Percentiles rank a stretch among this genome's conserved stretches.
Conservation (phyloP, 768 basidiomycete genomes). For the Panaeolus papilionaceus region DNA sequence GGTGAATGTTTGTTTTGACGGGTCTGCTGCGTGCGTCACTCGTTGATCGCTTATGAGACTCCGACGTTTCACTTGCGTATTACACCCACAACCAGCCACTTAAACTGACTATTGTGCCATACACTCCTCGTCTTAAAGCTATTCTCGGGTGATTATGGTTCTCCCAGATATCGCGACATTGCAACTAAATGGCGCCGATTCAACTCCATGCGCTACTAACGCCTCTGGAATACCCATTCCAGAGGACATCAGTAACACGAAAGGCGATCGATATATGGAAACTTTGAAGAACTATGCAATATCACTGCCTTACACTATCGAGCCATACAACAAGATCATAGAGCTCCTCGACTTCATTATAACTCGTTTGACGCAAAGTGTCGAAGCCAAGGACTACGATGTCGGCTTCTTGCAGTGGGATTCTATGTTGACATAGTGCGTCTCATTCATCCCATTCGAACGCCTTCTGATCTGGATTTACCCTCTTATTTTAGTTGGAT, state of each 20-base stretch:
- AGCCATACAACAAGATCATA: conserved; percentile 78
- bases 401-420: conserved; percentile 84
- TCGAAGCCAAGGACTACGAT: conserved; percentile 84
- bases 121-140: background rate
- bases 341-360: conserved; percentile 77
- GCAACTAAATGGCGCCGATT: conserved; percentile 44
- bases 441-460: conserved; percentile 26
- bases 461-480: conserved; percentile 18
- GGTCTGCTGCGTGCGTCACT: conserved; percentile 23
- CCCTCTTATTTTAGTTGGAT: conserved; percentile 61
- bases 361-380: conserved; percentile 70
- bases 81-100: conserved; percentile 14
- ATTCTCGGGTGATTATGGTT: conserved; percentile 34
- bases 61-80: conserved; percentile 29
- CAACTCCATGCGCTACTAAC: conserved; percentile 17
- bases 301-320: conserved; percentile 78
- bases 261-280: conserved; percentile 54
- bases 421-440: conserved; percentile 74
- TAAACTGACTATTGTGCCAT: background rate
- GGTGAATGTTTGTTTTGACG: background rate
- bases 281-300: conserved; percentile 69
- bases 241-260: conserved; percentile 34
- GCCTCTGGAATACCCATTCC: conserved; percentile 28
- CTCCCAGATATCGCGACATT: conserved; percentile 56
- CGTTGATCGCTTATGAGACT: conserved; percentile 31